Base-by-base conservation (phyloP, 2,329 filamentous ascomycete genomes). In the Orbilia javanica region DNA sequence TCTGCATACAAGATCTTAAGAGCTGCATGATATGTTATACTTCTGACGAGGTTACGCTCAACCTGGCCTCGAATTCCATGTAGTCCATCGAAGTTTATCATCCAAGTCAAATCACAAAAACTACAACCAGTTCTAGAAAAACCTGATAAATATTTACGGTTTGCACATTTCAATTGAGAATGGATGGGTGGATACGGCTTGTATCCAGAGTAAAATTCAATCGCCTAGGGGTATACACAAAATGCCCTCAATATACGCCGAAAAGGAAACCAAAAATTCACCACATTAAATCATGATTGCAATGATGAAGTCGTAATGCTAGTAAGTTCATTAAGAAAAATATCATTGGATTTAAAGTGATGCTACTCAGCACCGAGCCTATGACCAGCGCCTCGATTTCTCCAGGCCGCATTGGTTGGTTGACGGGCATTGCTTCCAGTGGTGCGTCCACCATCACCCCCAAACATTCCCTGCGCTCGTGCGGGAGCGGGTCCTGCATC, bases 391-490 rank as follows among this genome's bases (percentile, higher is more conserved):
- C 91, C 91, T 79, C 90, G 86, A 29, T 86, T 88, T 72, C 86
- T 87, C 91, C 91, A 93, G 1, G 89, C 87, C 73, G 90, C 88
- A 0, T 89, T 89, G 20, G 91, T 83, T 8, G 88, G 87, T 0
- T 88, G 87, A 22, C 73, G 65, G 11, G 66, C 48, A 25, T 84
- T 83, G 10, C 84, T 83, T 34, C 84, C 81, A 7, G 84, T 85
- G 0, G 84, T 82, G 6, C 73, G 66, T 6, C 81, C 78, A 18
- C 25, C 57, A 7, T 52, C 55, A 8, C 76, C 81, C 11, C 82
- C 80, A 60, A 81, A 79, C 42, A 82, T 81, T 65, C 69, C 79
- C 39, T 82, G 79, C 18, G 68, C 68, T 29, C 65, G 75, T 80
- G 82, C 76, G 80, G 80, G 80, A 3, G 86, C 85, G 0, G 86